Base-by-base conservation (phyloP, 768 basidiomycete species). In the Russula vinacea region DNA sequence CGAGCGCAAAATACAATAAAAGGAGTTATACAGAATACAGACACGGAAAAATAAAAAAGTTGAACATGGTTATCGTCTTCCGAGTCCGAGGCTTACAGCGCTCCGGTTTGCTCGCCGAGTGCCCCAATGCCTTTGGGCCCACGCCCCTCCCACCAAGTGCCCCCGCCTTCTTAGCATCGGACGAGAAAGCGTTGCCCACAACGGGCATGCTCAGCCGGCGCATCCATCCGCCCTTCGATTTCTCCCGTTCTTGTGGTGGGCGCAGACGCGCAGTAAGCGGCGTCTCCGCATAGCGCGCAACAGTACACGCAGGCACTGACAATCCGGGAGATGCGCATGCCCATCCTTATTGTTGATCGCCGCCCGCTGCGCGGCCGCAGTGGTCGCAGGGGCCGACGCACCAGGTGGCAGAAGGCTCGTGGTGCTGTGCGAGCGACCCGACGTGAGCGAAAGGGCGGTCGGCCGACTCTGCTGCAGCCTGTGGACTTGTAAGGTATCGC, bases 171-270 rank as follows among this genome's bases (percentile, higher is more conserved):
- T 81, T 83, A 56, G 80, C 78, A 56, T 88, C 87, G 29, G 82
- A 74, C 7, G 79, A 81, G 70, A 90, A 85, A 40, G 84, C 82
- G 52, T 79, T 78, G 49, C 70, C 66, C n/a, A 82, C 76, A 5
- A 79, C 80, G 1, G 89, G 89, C 87, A 91, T 89, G 68, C 90
- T 91, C 62, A 92, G 72, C 60, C 89, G 78, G 24, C 89, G 77
- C 66, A 91, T 88, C 90, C 90, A 91, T 0, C 87, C 83, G 62
- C 81, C 87, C 10, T 84, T 78, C 68, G 86, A 86, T 58, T 84
- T 81, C 49, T 80, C 72, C 35, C 80, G 81, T n/a, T 77, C 76
- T 17, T 78, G 78, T 29, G 79, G 78, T 29, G 79, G 78, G 17
- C 78, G 78, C 32, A 78, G 78, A 13, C 78, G 77, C 35, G 79